Conservation (phyloP, 225 moss, liverwort and hornwort genomes). For the Polytrichum commune region DNA sequence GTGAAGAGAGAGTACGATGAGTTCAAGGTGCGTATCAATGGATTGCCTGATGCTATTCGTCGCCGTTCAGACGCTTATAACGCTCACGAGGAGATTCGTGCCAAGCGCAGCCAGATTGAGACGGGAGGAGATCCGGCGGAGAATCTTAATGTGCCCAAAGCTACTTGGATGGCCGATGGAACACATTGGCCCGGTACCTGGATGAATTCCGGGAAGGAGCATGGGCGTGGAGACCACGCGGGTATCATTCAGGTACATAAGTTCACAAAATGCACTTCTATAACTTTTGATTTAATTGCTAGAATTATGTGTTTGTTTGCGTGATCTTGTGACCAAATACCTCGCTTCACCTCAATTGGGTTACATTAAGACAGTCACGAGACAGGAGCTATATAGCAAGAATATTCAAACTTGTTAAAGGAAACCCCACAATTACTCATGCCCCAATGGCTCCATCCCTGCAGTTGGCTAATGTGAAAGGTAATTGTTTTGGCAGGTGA, state of each 20-base stretch:
- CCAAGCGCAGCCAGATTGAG: conserved; percentile 66
- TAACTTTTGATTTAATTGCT: not conserved
- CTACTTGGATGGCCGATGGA: conserved; percentile 86
- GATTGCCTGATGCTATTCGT: conserved; percentile 63
- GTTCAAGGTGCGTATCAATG: conserved; percentile 74
- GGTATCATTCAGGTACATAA: conserved; percentile 72
- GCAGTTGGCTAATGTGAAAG: no score
- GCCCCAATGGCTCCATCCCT: no score
- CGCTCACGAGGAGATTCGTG: conserved; percentile 73
- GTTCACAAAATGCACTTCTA: not conserved
- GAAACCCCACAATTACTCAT: no score
- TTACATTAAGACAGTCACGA: no score
- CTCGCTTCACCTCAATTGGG: no score
- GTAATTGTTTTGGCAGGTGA: conserved; percentile 35
- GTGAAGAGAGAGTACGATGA: conserved; percentile 87
- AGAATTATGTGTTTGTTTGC: no score
- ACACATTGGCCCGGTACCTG: conserved; percentile 86
- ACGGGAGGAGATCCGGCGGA: conserved; percentile 59
- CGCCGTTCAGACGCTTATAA: conserved; percentile 81
- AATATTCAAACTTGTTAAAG: no score
- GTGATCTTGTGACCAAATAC: no score
- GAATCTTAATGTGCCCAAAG: conserved; percentile 63
- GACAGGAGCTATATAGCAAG: no score
- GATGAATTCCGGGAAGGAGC: conserved; percentile 63
- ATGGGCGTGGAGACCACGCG: conserved; percentile 74